Evolutionary conservation across 2,329 filamentous ascomycete species (phyloP), one percentile per base, ranked within the genome.

Genomic region (Alternaria sp.): DNA sequence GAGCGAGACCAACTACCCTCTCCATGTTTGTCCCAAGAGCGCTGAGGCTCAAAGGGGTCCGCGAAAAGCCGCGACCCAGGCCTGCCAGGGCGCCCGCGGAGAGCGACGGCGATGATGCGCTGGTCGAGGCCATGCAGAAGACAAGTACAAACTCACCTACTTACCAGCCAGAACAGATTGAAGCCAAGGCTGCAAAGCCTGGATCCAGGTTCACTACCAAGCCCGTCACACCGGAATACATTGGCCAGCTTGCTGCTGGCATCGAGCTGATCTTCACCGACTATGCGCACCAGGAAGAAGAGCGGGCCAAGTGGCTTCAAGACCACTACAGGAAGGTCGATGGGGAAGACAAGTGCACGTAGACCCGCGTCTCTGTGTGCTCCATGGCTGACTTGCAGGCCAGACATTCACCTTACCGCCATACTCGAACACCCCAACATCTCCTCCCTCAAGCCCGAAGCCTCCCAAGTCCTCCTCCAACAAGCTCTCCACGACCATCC

Each of bases 231-330:
- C 36, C 65, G 20, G 73, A 75, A 24, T 77, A 75, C 52, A 46
- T 78, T 51, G 68, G 63, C 34, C 68, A 75, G 48, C 51, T 78
- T 36, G 66, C 69, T 51, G 70, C 67, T 43, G 76, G 74, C 12
- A 63, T 77, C 8, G 73, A 77, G 48, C 49, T 78, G 41, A 68
- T 77, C 48, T 77, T 78, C 53, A 74, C 72, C 54, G 75, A 77
- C 51, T 77, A 78, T 53, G 76, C 76, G n/a, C 71, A 70, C 47
- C 72, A 77, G 30, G 68, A 77, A 36, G 54, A 69, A 16, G 43
- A 59, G 41, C 63, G 70, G 18, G 54, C 63, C 4, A 59, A 42
- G 41, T 77, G 75, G 75, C 64, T 78, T 7, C 60, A 65, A 22
- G 54, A 68, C 18, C 70, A 54, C 16, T 70, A 74, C 51, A 66